These are phyloP conservation scores for Jamesozyma lodderae DNA, from an alignment of 805 yeast genomes.

Conservation along the genomic window DNA sequence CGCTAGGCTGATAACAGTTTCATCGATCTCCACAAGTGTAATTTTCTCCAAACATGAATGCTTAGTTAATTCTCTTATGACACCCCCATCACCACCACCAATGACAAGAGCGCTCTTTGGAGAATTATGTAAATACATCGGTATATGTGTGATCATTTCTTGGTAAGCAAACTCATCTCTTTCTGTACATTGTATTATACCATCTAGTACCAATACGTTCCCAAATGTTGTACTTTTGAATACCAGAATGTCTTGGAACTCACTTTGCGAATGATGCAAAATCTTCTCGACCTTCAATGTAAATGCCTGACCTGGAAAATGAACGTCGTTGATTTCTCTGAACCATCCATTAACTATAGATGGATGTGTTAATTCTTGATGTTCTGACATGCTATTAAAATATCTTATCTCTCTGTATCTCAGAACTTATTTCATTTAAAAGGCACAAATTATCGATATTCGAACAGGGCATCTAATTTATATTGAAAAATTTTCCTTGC, in stretches of 20 bases:
- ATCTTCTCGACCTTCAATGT: constrained; percentile 52
- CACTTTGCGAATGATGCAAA: constrained; percentile 57
- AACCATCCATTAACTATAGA: constrained; percentile 65
- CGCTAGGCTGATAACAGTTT: constrained; percentile 64
- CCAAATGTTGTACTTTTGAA: constrained; percentile 73
- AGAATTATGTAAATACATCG: constrained; percentile 63
- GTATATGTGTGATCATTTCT: constrained; percentile 81
- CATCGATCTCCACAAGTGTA: constrained; percentile 83
- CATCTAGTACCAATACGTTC: constrained; percentile 81
- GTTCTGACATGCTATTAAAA: background rate
- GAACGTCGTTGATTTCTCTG: constrained; percentile 57
- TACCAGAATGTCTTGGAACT: constrained; percentile 74
- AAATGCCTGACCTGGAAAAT: constrained; percentile 85
- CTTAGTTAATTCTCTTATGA: constrained; percentile 77
- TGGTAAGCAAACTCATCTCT: constrained; percentile 91
- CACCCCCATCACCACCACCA: constrained; percentile 98
- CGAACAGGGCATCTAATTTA: too few species aligned
- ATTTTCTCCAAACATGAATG: constrained; percentile 55
- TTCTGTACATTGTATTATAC: constrained; percentile 85
- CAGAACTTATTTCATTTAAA: too few species aligned
- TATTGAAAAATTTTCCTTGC: too few species aligned
- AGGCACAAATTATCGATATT: too few species aligned
- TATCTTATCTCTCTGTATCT: background rate
- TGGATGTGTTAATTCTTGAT: constrained; percentile 9
- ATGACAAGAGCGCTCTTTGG: constrained; percentile 77